Base-by-base conservation (phyloP, 371 early-diverging fungal genomes). In the Apophysomyces sp. region DNA sequence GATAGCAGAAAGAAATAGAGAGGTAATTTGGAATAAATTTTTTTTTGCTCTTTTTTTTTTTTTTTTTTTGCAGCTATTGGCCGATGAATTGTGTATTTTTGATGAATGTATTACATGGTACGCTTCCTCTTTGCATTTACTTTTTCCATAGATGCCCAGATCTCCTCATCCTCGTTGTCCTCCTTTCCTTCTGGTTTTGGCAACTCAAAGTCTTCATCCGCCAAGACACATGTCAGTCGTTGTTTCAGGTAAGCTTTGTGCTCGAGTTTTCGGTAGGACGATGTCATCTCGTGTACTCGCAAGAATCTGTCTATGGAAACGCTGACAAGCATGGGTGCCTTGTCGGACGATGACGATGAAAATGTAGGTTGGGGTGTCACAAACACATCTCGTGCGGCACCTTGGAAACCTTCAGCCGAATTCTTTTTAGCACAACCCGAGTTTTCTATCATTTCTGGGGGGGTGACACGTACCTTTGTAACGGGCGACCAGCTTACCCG, bases 171-270 rank as follows among this genome's bases (percentile, higher is more conserved):
- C 58, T 77, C 73, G 24, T 83, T 80, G 6, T 80, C 81, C 9
- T 75, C 70, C 2, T 71, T 77, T n/a, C 72, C 52, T 57, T 72
- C 62, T 57, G 75, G 54, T 28, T 77, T 74, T 59, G 68, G 69
- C 16, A 68, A 76, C 57, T 86, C 81, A 53, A 63, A 74, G 1
- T 58, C 63, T 51, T 74, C 72, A 58, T 92, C 93, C 58, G 89
- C 86, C 28, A 90, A 61, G 0, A 95, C 65, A 24, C 82, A 72
- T 2, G 88, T 87, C 57, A 94, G 76, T 7, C 91, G 76, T 68
- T 94, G 94, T 75, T 94, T 95, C 53, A 94, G 68, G 61, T 94
- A 95, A 6, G 83, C 82, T 63, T 91, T 90, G 26, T 89, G 77
- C 8, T 85, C 66, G 55, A 89, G 57, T 44, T 84, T 74, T 34